Conservation (phyloP, 176 grass and related monocot species). For the Zea luxurians region DNA sequence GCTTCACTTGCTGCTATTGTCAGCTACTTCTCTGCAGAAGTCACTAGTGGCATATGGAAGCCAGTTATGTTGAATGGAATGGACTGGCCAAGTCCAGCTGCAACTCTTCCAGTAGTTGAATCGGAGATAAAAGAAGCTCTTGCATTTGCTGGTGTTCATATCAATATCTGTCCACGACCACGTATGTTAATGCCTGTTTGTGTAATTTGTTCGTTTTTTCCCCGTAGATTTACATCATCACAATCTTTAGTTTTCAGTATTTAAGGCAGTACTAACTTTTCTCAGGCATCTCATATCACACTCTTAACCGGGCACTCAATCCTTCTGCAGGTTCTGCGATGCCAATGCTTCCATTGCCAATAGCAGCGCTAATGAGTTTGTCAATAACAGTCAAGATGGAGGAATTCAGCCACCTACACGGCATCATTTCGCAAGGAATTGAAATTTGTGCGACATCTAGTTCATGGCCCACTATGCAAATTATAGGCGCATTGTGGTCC, state of each 20-base stretch:
- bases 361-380: slow-evolving; percentile 73
- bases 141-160: slow-evolving; percentile 70
- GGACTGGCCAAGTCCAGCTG: slow-evolving; percentile 77
- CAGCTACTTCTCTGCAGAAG: slow-evolving; percentile 70
- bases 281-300: background rate
- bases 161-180: slow-evolving; percentile 61
- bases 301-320: slow-evolving; percentile 2
- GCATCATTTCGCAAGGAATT: slow-evolving; percentile 54
- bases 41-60: slow-evolving; percentile 82
- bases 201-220: slow-evolving; percentile 8
- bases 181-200: slow-evolving; percentile 21
- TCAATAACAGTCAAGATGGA: slow-evolving; percentile 82
- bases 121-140: slow-evolving; percentile 77
- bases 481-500: slow-evolving; percentile 76
- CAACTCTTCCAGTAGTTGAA: slow-evolving; percentile 57
- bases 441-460: slow-evolving; percentile 70
- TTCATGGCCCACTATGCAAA: slow-evolving; percentile 76
- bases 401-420: slow-evolving; percentile 46
- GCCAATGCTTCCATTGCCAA: slow-evolving; percentile 83
- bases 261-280: background rate
- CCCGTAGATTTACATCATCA: background rate
- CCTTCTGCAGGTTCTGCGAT: slow-evolving; percentile 42
- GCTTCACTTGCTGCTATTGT: slow-evolving; percentile 72
- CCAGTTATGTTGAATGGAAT: slow-evolving; percentile 69
- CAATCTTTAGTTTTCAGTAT: background rate